A percentile compares a stretch with the other conserved stretches of the same genome.
Conservation (phyloP, 2,329 filamentous ascomycete genomes). For the Fusarium veterinarium region DNA sequence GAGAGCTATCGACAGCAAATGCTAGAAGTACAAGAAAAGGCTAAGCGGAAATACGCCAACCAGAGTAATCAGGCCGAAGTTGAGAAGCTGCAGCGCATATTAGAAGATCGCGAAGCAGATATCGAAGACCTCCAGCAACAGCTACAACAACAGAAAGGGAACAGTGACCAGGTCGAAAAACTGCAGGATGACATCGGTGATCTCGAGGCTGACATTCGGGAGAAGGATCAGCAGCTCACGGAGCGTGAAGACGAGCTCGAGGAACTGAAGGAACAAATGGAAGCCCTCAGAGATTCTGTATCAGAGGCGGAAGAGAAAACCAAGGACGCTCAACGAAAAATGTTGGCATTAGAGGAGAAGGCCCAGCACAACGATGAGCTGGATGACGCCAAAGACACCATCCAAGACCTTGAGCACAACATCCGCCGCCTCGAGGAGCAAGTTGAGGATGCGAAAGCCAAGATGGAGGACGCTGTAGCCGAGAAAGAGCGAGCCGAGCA, state of each 20-base stretch:
- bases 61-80: slow-evolving; percentile 73
- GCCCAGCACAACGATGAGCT: slow-evolving; percentile 63
- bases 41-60: slow-evolving; percentile 80
- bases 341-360: slow-evolving; percentile 68
- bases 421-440: slow-evolving; percentile 66
- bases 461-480: slow-evolving; percentile 63
- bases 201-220: slow-evolving; percentile 78
- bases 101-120: slow-evolving; percentile 70
- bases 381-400: slow-evolving; percentile 67
- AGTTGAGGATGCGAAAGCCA: slow-evolving; percentile 65
- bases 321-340: slow-evolving; percentile 64
- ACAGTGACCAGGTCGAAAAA: slow-evolving; percentile 70
- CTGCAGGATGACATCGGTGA: slow-evolving; percentile 80
- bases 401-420: slow-evolving; percentile 67
- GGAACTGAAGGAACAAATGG: slow-evolving; percentile 66
- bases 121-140: slow-evolving; percentile 70
- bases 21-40: slow-evolving; percentile 82
- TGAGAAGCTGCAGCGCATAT: slow-evolving; percentile 65
- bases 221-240: slow-evolving; percentile 79
- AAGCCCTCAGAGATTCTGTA: slow-evolving; percentile 68
- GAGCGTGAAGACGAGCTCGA: slow-evolving; percentile 82
- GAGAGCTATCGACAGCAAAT: slow-evolving; percentile 87
- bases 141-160: slow-evolving; percentile 66
- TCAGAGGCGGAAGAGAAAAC: slow-evolving; percentile 68
- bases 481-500: slow-evolving; percentile 68